phyloP scores from a whole-genome alignment of 371 early-diverging fungal genomes.

The Entomophthora muscae region DNA sequence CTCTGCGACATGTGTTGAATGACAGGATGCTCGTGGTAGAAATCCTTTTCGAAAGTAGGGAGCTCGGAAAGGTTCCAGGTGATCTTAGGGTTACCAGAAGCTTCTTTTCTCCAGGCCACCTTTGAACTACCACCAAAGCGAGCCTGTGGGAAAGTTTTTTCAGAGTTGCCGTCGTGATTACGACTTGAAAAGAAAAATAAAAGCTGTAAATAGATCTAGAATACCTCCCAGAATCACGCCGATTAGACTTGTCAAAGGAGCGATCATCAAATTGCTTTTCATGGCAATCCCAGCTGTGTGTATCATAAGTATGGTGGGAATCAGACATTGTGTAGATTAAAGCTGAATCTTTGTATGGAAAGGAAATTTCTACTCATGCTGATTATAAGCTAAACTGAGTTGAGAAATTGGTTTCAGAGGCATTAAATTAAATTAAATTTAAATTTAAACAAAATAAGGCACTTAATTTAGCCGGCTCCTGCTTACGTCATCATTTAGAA shows the following conservation, averaged over 20 bases:
- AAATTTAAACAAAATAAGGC: no score
- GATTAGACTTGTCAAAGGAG: neutral
- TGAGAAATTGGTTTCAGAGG: no score
- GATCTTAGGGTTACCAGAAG: conserved; percentile 28
- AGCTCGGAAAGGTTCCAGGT: conserved; percentile 49
- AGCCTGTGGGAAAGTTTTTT: neutral
- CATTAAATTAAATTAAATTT: no score
- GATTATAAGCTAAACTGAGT: no score
- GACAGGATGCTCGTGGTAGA: conserved; percentile 59
- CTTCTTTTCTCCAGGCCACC: conserved; percentile 13
- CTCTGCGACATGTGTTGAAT: conserved; percentile 34
- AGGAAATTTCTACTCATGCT: no score
- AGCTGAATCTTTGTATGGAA: no score
- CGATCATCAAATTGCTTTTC: neutral
- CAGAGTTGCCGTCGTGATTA: neutral
- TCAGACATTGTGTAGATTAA: no score
- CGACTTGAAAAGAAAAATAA: neutral
- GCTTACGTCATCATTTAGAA: no score
- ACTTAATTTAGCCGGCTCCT: no score
- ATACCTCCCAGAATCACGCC: neutral
- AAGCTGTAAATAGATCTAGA: neutral
- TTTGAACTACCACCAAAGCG: neutral
- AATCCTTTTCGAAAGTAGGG: conserved; percentile 82
- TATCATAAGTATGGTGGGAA: no score
- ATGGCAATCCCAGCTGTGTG: no score